These are phyloP conservation scores for Ramularia endophylla DNA, from an alignment of 2,329 filamentous ascomycete species.

Conservation along the genomic window DNA sequence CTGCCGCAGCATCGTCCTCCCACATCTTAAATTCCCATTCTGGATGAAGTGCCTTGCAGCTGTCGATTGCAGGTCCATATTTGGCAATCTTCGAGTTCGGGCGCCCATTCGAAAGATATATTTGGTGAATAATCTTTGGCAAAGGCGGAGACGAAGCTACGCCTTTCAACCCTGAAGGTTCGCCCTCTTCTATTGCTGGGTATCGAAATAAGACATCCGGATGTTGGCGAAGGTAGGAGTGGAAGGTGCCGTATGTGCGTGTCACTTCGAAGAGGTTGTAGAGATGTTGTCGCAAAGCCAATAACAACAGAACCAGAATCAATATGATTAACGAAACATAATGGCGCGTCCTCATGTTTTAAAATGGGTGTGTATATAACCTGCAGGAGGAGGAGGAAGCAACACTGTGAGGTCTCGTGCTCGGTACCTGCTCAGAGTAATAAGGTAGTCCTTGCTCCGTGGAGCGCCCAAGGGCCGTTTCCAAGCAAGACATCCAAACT, in stretches of 20 bases:
- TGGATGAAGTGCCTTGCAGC: slow-evolving; percentile 21
- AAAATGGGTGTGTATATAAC: background rate
- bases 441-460: no score
- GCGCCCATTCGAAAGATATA: slow-evolving; percentile 19
- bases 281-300: slow-evolving; percentile 15
- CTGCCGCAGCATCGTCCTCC: slow-evolving; percentile 19
- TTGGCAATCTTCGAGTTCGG: slow-evolving; percentile 14
- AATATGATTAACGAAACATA: slow-evolving; percentile 5
- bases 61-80: slow-evolving; percentile 17
- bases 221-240: slow-evolving; percentile 12
- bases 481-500: no score
- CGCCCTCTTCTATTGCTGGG: slow-evolving; percentile 2
- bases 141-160: slow-evolving; percentile 4
- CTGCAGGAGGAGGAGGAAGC: no score
- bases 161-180: background rate
- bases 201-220: slow-evolving; percentile 18
- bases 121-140: slow-evolving; percentile 25
- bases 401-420: no score
- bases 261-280: slow-evolving; percentile 19
- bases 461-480: no score
- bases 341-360: slow-evolving; percentile 10
- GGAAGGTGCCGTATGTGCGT: slow-evolving; percentile 21
- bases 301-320: slow-evolving; percentile 1
- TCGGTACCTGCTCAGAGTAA: no score
- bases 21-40: slow-evolving; percentile 22